Evolutionary conservation across 257 asterid genomes (phyloP), one percentile per base, ranked within the genome.

Genomic region (Solanum pinnatisectum): DNA sequence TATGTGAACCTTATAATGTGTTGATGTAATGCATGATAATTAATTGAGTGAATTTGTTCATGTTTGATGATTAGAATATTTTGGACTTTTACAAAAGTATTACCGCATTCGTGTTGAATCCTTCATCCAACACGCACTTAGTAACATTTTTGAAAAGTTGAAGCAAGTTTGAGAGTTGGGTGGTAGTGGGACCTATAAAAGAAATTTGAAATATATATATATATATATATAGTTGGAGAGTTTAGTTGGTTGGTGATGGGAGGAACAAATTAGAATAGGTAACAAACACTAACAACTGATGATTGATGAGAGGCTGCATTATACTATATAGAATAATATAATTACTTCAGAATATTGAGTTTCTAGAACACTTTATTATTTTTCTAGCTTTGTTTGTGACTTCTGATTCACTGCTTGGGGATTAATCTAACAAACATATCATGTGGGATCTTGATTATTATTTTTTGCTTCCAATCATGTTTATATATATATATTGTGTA

Each of bases 161-260:
- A 16, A 52, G 9, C 23, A 93, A 91, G 95, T 86, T 72, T 44
- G 15, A 93, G 85, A 93, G 95, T 93, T 94, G 88, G 98, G 96
- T 94, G 88, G 42, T 74, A 10, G 94, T 93, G 96, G 96, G 95
- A 82, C 88, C 92, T 79, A 90, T 89, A 65, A 72, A 23, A 71
- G 89, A 87, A 86, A 46, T 44, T 27, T 79, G 33, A 88, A 77
- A 92, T 92, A 91, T 91, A 88, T 93, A 65, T 94, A 36, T 36
- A 36, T 42, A 46, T 15, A 46, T 5, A 49, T 49, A 88, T 93
- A 72, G 93, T 91, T 86, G 93, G 92, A 87, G 91, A 87, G 91
- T 89, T 90, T 90, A 60, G 90, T 89, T 86, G 91, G 92, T 87
- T 90, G 92, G 91, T 82, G 87, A 77, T 88, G 84, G 89, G 90